Percentiles rank a stretch among this genome's conserved stretches.
phyloP scores from a whole-genome alignment of 257 asterid genomes.

The Scutellaria baicalensis region DNA sequence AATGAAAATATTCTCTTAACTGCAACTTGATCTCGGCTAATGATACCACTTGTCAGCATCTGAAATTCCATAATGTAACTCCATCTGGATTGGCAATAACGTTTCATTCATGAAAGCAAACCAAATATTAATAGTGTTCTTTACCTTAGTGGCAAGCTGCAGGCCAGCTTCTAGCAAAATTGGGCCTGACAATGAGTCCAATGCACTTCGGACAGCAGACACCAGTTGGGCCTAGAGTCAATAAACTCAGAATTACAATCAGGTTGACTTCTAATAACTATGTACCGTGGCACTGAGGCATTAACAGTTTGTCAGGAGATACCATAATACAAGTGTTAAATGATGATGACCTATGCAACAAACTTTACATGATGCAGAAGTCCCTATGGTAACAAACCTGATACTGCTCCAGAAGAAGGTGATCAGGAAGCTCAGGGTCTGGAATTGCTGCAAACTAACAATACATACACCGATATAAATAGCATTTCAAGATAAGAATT shows the following conservation, averaged over 20 bases:
- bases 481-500: neutral
- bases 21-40: constrained; percentile 92
- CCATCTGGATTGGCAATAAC: constrained; percentile 17
- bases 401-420: constrained; percentile 91
- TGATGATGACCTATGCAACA: constrained; percentile 4
- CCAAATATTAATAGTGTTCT: neutral
- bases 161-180: constrained; percentile 89
- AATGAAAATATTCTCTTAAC: constrained; percentile 90
- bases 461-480: neutral
- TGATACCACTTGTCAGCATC: constrained; percentile 95
- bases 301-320: neutral
- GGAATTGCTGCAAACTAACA: constrained; percentile 67
- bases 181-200: constrained; percentile 80
- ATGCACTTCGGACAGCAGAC: constrained; percentile 94
- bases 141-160: constrained; percentile 92
- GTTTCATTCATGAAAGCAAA: constrained; percentile 8
- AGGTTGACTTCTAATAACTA: constrained; percentile 10
- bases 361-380: constrained; percentile 8
- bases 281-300: constrained; percentile 3
- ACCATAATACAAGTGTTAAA: neutral
- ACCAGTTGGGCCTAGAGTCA: constrained; percentile 78
- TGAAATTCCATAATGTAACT: constrained; percentile 31
- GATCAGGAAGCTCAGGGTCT: constrained; percentile 98
- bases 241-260: neutral
- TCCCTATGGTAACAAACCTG: constrained; percentile 47